Conservation (phyloP, 2,329 filamentous ascomycete species). For the Ascochyta clinopodiicola region DNA sequence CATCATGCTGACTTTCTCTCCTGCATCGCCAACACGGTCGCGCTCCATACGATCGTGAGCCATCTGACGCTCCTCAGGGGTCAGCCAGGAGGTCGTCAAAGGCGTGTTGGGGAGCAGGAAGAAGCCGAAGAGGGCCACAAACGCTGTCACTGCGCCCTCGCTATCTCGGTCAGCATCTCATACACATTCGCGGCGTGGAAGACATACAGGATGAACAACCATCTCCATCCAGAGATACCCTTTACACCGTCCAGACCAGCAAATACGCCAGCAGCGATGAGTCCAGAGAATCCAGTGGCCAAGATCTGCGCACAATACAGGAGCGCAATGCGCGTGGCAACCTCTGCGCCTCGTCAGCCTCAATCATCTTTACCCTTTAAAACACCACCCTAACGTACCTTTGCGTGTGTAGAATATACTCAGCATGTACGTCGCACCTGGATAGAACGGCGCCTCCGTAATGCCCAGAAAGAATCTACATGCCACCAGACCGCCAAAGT, state of each 20-base stretch:
- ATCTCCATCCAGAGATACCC: slow-evolving; percentile 49
- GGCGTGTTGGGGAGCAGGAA: slow-evolving; percentile 39
- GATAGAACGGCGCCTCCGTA: slow-evolving; percentile 56
- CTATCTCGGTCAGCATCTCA: slow-evolving; percentile 17
- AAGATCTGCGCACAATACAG: slow-evolving; percentile 51
- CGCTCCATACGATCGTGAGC: slow-evolving; percentile 48
- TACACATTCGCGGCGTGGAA: neutral
- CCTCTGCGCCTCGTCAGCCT: slow-evolving; percentile 42
- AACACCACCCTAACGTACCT: slow-evolving; percentile 7
- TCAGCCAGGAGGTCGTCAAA: slow-evolving; percentile 55
- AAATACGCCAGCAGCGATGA: slow-evolving; percentile 52
- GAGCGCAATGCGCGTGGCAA: slow-evolving; percentile 46
- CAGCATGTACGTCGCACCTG: slow-evolving; percentile 67
- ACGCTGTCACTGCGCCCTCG: slow-evolving; percentile 34
- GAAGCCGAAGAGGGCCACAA: slow-evolving; percentile 40
- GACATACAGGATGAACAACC: slow-evolving; percentile 49
- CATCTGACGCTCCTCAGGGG: slow-evolving; percentile 53
- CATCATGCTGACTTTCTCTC: slow-evolving; percentile 32
- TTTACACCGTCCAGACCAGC: slow-evolving; percentile 36
- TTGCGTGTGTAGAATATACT: slow-evolving; percentile 71
- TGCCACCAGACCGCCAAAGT: slow-evolving; percentile 42
- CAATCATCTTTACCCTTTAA: slow-evolving; percentile 25
- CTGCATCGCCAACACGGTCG: slow-evolving; percentile 57
- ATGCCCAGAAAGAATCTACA: slow-evolving; percentile 42
- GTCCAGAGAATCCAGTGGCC: slow-evolving; percentile 52